These are phyloP conservation scores for Vitis hybrid DNA, from an alignment of 177 flowering plant genomes.

Conservation along the genomic window DNA sequence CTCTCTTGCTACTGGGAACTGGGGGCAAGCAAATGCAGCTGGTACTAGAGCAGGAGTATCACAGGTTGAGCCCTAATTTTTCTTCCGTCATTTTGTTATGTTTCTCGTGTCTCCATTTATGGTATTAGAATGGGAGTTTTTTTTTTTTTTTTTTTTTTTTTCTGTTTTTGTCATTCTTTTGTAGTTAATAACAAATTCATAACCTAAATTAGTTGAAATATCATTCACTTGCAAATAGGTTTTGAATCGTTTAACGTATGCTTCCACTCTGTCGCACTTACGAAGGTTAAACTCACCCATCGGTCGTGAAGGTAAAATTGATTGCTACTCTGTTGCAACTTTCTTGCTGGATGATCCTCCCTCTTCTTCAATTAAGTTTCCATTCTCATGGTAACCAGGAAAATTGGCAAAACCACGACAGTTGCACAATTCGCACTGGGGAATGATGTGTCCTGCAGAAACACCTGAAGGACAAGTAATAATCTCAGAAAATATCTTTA, in stretches of 20 bases:
- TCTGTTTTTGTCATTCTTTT: too few species aligned
- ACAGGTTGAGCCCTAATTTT: conserved; percentile 51
- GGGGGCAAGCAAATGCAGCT: conserved; percentile 99
- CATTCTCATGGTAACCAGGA: conserved; percentile 35
- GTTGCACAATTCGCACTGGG: conserved; percentile 98
- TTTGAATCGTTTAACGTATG: conserved; percentile 91
- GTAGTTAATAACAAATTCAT: too few species aligned
- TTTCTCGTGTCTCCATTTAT: conserved; percentile 1
- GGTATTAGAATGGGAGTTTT: too few species aligned
- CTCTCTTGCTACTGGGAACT: conserved; percentile 97
- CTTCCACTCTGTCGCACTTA: conserved; percentile 92
- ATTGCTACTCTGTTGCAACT: background rate
- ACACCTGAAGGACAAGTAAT: conserved; percentile 97
- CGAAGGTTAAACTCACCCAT: conserved; percentile 95
- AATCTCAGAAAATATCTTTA: background rate
- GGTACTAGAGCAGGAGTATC: conserved; percentile 99
- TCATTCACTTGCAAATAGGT: conserved; percentile 39
- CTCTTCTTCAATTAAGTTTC: background rate
- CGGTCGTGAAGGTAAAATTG: conserved; percentile 84
- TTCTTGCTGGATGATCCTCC: background rate
- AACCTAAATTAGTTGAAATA: too few species aligned
- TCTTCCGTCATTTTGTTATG: background rate
- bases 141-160: too few species aligned
- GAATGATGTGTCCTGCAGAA: conserved; percentile 99
- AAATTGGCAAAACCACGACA: conserved; percentile 96